Conservation (phyloP, 164 flowering plant genomes). For the Vitis riparia region DNA sequence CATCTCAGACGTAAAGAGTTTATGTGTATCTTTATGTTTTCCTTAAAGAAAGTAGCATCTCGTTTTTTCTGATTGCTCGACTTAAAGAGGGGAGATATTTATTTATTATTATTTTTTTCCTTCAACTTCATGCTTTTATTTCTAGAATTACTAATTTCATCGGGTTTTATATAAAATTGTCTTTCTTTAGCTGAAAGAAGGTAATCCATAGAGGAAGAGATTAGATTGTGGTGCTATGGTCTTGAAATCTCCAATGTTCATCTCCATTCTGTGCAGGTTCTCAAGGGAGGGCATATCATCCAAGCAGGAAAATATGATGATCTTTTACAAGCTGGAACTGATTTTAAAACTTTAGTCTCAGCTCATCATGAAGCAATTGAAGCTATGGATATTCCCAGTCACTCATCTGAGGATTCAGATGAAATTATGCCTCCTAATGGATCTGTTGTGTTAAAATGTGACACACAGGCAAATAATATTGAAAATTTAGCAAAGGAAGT, state of each 20-base stretch:
- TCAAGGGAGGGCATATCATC: conserved; percentile 79
- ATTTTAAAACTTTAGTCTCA: conserved; percentile 72
- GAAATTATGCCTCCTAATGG: conserved; percentile 35
- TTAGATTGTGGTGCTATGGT: neutral
- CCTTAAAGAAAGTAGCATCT: no score
- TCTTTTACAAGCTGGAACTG: conserved; percentile 92
- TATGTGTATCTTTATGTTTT: no score
- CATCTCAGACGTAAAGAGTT: no score
- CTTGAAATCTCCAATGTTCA: neutral
- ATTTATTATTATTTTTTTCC: neutral
- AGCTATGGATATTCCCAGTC: conserved; percentile 66
- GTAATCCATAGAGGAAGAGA: neutral
- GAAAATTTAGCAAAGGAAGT: conserved; percentile 61
- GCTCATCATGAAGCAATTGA: conserved; percentile 99
- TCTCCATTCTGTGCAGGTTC: conserved; percentile 54
- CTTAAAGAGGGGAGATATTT: no score
- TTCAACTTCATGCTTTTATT: neutral
- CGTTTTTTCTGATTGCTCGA: no score
- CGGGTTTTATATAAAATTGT: neutral
- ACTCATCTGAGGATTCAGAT: conserved; percentile 67
- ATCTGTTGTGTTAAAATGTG: conserved; percentile 31
- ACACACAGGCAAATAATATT: conserved; percentile 36
- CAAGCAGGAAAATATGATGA: conserved; percentile 97
- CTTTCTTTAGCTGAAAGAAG: conserved; percentile 2
- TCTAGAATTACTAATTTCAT: neutral